These are phyloP conservation scores for Lippia alba DNA, from an alignment of 305 asterid species.

Conservation along the genomic window DNA sequence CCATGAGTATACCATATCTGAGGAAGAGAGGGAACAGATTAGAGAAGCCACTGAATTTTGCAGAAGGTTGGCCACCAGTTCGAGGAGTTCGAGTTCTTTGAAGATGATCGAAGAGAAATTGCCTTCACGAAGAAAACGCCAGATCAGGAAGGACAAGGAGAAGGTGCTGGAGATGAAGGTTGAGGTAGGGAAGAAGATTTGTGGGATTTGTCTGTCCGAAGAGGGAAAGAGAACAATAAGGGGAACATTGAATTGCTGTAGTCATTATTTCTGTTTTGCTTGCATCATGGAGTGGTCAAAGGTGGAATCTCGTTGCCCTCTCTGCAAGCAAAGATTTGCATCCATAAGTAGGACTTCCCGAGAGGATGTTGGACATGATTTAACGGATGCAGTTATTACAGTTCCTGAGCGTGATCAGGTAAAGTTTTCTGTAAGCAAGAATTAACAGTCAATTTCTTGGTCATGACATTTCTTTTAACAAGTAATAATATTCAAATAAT, in stretches of 20 bases:
- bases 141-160: constrained; percentile 65
- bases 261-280: constrained; percentile 77
- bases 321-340: constrained; percentile 78
- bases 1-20: constrained; percentile 67
- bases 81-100: constrained; percentile 50
- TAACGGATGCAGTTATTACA: constrained; percentile 51
- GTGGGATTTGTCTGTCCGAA: constrained; percentile 82
- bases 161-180: constrained; percentile 52
- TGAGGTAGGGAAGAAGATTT: constrained; percentile 68
- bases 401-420: constrained; percentile 86
- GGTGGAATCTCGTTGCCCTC: constrained; percentile 86
- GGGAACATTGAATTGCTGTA: constrained; percentile 73
- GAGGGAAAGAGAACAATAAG: constrained; percentile 67
- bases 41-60: constrained; percentile 68
- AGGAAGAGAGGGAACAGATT: constrained; percentile 83
- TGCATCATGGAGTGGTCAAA: constrained; percentile 90
- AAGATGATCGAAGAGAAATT: constrained; percentile 40
- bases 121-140: constrained; percentile 45
- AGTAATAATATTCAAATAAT: no score
- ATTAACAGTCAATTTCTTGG: not conserved
- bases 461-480: not conserved
- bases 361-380: constrained; percentile 48
- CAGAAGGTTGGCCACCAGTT: constrained; percentile 41
- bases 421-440: constrained; percentile 4
- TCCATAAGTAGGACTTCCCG: constrained; percentile 59